These are phyloP conservation scores for Penicillium macrosclerotiorum DNA, from an alignment of 495 filamentous ascomycete species.

Conservation along the genomic window DNA sequence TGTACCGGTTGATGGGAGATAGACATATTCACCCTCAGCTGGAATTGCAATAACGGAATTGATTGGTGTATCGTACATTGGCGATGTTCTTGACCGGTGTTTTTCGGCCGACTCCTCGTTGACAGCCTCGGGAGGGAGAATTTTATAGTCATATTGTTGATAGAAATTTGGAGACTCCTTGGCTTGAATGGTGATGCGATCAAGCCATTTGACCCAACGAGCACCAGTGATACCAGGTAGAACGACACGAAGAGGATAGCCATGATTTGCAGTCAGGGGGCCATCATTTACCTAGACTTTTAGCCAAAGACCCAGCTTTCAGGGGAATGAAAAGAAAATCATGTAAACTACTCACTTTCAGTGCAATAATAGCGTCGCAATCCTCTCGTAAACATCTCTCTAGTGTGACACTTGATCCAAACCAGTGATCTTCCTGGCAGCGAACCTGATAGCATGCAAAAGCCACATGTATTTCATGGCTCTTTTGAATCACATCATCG, in stretches of 20 bases:
- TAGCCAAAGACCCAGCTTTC: neutral
- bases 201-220: conserved; percentile 65
- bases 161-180: conserved; percentile 58
- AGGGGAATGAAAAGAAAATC: neutral
- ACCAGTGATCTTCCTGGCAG: conserved; percentile 55
- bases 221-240: conserved; percentile 62
- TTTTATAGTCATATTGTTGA: conserved; percentile 63
- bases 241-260: conserved; percentile 57
- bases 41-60: conserved; percentile 57
- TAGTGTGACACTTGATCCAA: conserved; percentile 53
- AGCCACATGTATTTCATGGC: conserved; percentile 38
- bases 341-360: neutral
- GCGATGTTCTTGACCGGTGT: conserved; percentile 51
- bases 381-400: conserved; percentile 44
- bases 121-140: conserved; percentile 55
- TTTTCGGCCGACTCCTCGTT: conserved; percentile 48
- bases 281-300: conserved; percentile 56
- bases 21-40: conserved; percentile 34
- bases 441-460: conserved; percentile 52
- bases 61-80: conserved; percentile 62
- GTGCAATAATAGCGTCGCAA: conserved; percentile 52
- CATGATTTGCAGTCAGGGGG: conserved; percentile 56
- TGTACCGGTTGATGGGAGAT: conserved; percentile 29
- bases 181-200: conserved; percentile 55
- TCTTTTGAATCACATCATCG: conserved; percentile 7